phyloP scores from a whole-genome alignment of 495 filamentous ascomycete species.

The Penicillium antarcticum region DNA sequence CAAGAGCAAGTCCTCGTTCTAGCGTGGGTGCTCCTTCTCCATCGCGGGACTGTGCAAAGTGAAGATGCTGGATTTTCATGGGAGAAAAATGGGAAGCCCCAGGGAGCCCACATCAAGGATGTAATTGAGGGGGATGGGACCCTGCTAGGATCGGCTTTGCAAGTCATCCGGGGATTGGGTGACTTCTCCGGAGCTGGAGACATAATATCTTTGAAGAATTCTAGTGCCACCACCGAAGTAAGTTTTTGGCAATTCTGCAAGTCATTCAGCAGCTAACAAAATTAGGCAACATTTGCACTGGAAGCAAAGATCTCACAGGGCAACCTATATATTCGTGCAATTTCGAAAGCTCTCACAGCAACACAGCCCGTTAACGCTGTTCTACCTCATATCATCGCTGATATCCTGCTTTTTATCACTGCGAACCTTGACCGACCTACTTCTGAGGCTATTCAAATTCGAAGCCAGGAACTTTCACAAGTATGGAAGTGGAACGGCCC shows the following conservation, averaged over 20 bases:
- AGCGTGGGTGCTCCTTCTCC: background rate
- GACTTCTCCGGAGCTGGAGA: background rate
- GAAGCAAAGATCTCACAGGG: background rate
- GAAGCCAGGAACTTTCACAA: background rate
- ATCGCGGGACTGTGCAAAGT: background rate
- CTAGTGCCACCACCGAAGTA: background rate
- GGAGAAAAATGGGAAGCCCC: background rate
- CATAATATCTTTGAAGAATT: background rate
- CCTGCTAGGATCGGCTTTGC: background rate
- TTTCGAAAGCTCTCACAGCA: background rate
- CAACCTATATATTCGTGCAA: background rate
- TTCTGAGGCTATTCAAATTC: background rate
- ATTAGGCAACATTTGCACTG: background rate
- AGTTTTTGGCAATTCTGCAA: background rate
- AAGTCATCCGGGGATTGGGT: background rate
- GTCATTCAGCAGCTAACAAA: background rate
- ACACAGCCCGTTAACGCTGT: background rate
- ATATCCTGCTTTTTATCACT: background rate
- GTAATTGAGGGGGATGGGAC: background rate
- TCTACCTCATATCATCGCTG: background rate
- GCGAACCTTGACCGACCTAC: background rate
- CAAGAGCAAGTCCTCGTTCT: background rate
- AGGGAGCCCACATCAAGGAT: background rate
- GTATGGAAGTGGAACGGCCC: background rate
- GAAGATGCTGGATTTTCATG: background rate